phyloP scores from a whole-genome alignment of 23 red algal species.

The Gracilaria domingensis region DNA sequence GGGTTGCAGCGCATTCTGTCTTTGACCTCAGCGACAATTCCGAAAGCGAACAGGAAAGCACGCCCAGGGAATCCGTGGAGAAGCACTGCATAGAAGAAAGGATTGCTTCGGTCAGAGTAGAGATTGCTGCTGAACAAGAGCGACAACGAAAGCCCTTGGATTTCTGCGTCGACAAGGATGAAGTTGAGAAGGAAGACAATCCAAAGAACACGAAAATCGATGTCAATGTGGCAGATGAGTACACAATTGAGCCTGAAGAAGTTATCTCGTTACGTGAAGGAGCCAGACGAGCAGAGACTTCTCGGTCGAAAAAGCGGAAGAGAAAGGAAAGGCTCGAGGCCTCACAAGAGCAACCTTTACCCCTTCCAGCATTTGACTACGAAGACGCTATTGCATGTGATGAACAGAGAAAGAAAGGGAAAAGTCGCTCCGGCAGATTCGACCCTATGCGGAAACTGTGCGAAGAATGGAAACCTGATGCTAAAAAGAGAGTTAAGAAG shows the following conservation, averaged over 20 bases:
- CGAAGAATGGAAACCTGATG: slow-evolving; percentile 40
- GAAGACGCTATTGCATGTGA: slow-evolving; percentile 30
- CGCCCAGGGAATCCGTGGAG: background rate
- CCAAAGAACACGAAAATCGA: background rate
- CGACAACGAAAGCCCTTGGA: background rate
- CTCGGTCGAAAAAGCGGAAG: background rate
- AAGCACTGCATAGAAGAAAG: background rate
- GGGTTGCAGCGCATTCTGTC: background rate
- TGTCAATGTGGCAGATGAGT: background rate
- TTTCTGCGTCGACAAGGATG: background rate
- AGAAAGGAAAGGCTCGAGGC: slow-evolving; percentile 8
- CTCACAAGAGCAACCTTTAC: background rate
- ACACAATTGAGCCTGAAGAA: background rate
- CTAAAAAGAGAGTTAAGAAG: slow-evolving; percentile 24
- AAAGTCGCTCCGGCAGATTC: background rate
- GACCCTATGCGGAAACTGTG: slow-evolving; percentile 36
- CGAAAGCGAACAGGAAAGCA: background rate
- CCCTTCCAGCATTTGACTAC: slow-evolving; percentile 30
- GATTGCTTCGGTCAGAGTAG: background rate
- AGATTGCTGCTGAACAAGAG: slow-evolving; percentile 6
- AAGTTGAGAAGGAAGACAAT: background rate
- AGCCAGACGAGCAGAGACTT: background rate
- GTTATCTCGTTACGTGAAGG: slow-evolving; percentile 18
- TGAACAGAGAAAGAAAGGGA: background rate
- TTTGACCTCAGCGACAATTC: background rate